phyloP scores from a whole-genome alignment of 176 grass and related monocot species.

The Pontederia crassipes region DNA sequence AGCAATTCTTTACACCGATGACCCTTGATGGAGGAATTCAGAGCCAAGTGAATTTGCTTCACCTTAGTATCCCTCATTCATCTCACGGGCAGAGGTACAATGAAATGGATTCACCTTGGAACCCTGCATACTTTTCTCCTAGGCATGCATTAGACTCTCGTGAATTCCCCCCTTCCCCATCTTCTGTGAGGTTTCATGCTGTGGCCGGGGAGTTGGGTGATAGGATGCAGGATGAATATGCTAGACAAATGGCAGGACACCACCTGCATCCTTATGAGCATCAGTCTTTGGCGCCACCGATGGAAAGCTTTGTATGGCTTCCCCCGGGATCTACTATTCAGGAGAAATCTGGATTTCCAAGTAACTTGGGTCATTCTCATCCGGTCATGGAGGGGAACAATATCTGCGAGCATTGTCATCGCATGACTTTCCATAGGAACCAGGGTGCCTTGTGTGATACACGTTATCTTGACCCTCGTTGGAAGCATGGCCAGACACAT shows the following conservation, averaged over 20 bases:
- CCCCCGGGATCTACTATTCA: constrained; percentile 58
- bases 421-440: constrained; percentile 41
- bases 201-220: constrained; percentile 55
- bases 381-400: constrained; percentile 20
- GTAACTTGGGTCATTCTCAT: constrained; percentile 46
- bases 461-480: constrained; percentile 44
- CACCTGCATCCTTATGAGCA: constrained; percentile 43
- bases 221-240: constrained; percentile 35
- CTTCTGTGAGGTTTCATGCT: constrained; percentile 49
- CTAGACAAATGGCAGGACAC: constrained; percentile 29
- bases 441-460: constrained; percentile 32
- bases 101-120: constrained; percentile 76
- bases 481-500: constrained; percentile 43
- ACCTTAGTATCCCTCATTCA: constrained; percentile 57
- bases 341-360: constrained; percentile 52
- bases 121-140: constrained; percentile 54
- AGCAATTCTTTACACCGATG: constrained; percentile 47
- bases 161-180: constrained; percentile 60
- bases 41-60: constrained; percentile 41
- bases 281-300: constrained; percentile 30
- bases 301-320: constrained; percentile 57
- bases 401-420: constrained; percentile 49
- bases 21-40: constrained; percentile 39
- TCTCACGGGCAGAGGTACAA: constrained; percentile 45
- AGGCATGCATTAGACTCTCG: constrained; percentile 42